A percentile compares a stretch with the other conserved stretches of the same genome.
These are phyloP conservation scores for Moniliophthora roreri DNA, from an alignment of 1,284 basidiomycete genomes.

Conservation along the genomic window DNA sequence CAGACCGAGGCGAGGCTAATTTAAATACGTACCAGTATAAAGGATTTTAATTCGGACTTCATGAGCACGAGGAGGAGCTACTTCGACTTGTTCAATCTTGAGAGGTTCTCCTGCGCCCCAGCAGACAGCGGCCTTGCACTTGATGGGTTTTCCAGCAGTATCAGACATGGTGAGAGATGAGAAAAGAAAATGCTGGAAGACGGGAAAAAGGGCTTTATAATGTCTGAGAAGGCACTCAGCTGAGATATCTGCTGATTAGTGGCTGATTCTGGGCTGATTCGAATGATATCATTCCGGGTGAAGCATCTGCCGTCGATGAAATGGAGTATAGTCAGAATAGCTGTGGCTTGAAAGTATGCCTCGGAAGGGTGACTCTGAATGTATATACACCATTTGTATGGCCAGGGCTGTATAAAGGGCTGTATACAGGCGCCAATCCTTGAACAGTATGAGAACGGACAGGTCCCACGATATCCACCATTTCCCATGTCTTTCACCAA, in stretches of 20 bases:
- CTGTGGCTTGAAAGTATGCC: background rate
- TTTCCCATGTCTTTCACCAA: conserved; percentile 67
- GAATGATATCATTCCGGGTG: too few relatives aligned
- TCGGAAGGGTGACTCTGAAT: too few relatives aligned
- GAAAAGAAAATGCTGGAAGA: conserved; percentile 6
- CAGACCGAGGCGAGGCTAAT: conserved; percentile 12
- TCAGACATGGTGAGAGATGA: conserved; percentile 49
- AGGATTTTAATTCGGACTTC: conserved; percentile 95
- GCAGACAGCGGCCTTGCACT: conserved; percentile 94
- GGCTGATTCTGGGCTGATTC: too few relatives aligned
- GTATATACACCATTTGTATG: too few relatives aligned
- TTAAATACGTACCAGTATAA: conserved; percentile 67
- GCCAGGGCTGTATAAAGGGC: too few relatives aligned
- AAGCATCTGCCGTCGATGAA: too few relatives aligned
- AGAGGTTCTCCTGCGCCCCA: conserved; percentile 94
- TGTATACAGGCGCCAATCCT: too few relatives aligned
- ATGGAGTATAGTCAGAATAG: too few relatives aligned
- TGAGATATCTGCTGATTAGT: too few relatives aligned
- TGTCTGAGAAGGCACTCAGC: too few relatives aligned
- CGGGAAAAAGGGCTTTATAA: too few relatives aligned
- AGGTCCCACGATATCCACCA: background rate
- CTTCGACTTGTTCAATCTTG: conserved; percentile 90
- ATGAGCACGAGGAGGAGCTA: conserved; percentile 85
- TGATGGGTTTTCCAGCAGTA: conserved; percentile 77
- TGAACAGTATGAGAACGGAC: too few relatives aligned